phyloP scores from a whole-genome alignment of 495 filamentous ascomycete genomes.

The Aspergillus kassunensis region DNA sequence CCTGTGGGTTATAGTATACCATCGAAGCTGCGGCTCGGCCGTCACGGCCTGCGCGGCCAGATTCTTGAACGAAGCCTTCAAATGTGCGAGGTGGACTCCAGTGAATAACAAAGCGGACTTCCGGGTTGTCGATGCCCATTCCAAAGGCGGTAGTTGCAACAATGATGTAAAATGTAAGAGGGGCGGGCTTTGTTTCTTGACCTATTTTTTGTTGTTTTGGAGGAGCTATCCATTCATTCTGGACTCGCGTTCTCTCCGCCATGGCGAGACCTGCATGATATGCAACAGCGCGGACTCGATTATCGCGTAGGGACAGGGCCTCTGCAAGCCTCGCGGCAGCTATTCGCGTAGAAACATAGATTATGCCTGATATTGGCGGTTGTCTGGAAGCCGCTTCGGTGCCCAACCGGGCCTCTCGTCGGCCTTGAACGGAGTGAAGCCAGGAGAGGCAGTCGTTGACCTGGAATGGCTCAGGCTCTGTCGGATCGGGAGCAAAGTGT shows the following conservation, averaged over 20 bases:
- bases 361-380: constrained; percentile 74
- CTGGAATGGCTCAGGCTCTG: constrained; percentile 36
- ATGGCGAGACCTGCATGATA: constrained; percentile 49
- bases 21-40: constrained; percentile 82
- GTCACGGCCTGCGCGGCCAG: constrained; percentile 84
- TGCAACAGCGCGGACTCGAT: constrained; percentile 41
- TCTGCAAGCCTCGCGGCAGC: constrained; percentile 71
- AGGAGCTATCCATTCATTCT: constrained; percentile 70
- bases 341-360: constrained; percentile 78
- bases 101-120: constrained; percentile 90
- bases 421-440: constrained; percentile 64
- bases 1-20: constrained; percentile 82
- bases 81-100: constrained; percentile 91
- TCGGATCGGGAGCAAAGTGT: constrained; percentile 39
- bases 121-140: constrained; percentile 95
- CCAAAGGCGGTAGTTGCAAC: constrained; percentile 95
- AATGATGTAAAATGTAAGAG: constrained; percentile 74
- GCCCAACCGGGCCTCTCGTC: constrained; percentile 48
- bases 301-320: constrained; percentile 26
- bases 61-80: constrained; percentile 95
- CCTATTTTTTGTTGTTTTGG: constrained; percentile 27
- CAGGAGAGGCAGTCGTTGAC: constrained; percentile 67
- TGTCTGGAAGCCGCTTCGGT: constrained; percentile 44
- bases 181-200: constrained; percentile 3
- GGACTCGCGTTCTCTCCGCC: constrained; percentile 41